Percentiles rank a stretch among this genome's conserved stretches.
Conservation (phyloP, 768 basidiomycete species). For the Asterophora parasitica region DNA sequence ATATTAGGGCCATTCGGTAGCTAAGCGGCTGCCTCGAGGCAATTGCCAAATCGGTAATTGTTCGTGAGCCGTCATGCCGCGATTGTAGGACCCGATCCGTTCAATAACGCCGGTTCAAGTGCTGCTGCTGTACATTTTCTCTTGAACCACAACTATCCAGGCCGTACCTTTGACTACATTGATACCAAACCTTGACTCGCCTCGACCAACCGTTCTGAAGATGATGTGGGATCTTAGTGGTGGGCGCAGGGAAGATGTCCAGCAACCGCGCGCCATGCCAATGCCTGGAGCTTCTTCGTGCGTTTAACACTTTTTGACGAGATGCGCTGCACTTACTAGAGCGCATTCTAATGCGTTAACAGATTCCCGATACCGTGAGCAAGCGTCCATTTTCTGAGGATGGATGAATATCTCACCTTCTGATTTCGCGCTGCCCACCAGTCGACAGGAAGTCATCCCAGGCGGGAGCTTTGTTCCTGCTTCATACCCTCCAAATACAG, state of each 20-base stretch:
- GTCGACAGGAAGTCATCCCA: conserved; percentile 6
- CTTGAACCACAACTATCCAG: conserved; percentile 4
- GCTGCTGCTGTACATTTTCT: background rate
- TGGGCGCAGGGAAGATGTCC: conserved; percentile 22
- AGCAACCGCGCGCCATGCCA: conserved; percentile 19
- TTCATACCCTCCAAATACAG: conserved; percentile 9
- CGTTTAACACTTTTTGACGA: conserved; percentile 8
- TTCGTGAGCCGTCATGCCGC: background rate
- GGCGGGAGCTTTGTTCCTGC: conserved; percentile 9
- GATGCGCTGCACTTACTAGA: background rate
- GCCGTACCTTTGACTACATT: background rate
- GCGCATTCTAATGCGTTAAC: background rate
- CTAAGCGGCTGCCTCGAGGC: background rate
- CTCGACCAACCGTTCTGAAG: conserved; percentile 10
- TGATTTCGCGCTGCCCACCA: background rate
- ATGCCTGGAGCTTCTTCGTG: conserved; percentile 25
- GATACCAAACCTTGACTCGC: background rate
- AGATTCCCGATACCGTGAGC: conserved; percentile 29
- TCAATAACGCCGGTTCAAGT: conserved; percentile 1
- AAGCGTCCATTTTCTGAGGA: background rate
- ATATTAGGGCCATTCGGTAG: background rate
- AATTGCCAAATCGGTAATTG: background rate
- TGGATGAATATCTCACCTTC: background rate
- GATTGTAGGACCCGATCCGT: conserved; percentile 2
- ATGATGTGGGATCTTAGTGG: conserved; percentile 40